These are phyloP conservation scores for Alternaria dauci DNA, from an alignment of 2,329 filamentous ascomycete genomes.

Conservation along the genomic window DNA sequence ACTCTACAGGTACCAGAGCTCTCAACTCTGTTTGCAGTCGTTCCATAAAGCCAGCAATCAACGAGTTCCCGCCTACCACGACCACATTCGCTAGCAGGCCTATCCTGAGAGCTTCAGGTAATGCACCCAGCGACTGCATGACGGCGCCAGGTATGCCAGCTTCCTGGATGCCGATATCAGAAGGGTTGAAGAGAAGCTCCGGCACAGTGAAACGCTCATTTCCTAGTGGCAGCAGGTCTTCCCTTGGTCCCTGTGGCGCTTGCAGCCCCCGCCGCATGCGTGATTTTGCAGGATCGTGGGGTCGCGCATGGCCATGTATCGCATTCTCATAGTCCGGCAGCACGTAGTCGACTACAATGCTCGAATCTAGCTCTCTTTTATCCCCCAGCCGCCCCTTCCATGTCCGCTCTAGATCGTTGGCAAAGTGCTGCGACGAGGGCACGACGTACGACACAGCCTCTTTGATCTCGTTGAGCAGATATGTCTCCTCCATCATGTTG, in stretches of 20 bases:
- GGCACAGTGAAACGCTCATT: constrained; percentile 93
- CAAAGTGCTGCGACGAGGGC: constrained; percentile 68
- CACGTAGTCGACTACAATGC: constrained; percentile 87
- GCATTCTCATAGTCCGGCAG: constrained; percentile 78
- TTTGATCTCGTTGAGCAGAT: constrained; percentile 96
- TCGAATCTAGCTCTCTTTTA: constrained; percentile 62
- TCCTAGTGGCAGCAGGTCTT: constrained; percentile 85
- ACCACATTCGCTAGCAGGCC: constrained; percentile 85
- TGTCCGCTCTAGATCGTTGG: constrained; percentile 76
- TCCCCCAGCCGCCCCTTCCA: constrained; percentile 72
- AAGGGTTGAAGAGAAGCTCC: constrained; percentile 86
- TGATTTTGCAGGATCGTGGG: constrained; percentile 76
- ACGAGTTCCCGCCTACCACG: constrained; percentile 85
- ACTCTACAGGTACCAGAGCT: constrained; percentile 54
- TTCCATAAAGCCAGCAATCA: constrained; percentile 82
- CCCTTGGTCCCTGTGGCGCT: constrained; percentile 60
- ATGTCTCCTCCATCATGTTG: constrained; percentile 92
- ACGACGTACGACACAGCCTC: constrained; percentile 87
- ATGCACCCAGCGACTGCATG: constrained; percentile 74
- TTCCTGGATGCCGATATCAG: constrained; percentile 84
- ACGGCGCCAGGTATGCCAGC: constrained; percentile 84
- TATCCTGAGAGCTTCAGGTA: constrained; percentile 86
- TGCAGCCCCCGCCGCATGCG: constrained; percentile 59
- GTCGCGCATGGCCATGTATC: constrained; percentile 74
- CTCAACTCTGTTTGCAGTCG: constrained; percentile 78